Evolutionary conservation across 2,329 filamentous ascomycete genomes (phyloP), one percentile per base, ranked within the genome.

Genomic region (Alternaria brassicicola): DNA sequence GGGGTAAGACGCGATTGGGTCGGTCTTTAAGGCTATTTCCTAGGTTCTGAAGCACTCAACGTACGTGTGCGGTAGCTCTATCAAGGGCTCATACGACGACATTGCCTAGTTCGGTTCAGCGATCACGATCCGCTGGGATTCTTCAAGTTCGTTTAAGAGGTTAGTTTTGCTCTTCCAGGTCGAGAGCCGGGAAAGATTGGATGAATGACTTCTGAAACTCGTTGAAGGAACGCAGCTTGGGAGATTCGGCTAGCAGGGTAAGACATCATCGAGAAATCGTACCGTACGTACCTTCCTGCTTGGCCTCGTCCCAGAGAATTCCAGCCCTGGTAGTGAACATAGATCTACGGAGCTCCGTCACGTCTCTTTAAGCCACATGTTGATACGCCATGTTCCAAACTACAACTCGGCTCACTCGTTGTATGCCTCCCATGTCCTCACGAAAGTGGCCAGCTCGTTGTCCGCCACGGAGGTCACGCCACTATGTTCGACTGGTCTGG

Each of bases 331-430:
- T 23, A 15, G 6, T 12, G 5, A 6, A 17, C n/a, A 4, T 10
- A 85, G 82, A 67, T 85, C 2, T 86, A 86, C 61, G 80, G 79
- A 0, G 80, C 76, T 0, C 83, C 83, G 0, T 83, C 81, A 0
- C 83, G 82, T 0, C 74, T 78, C 15, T 86, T 86, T 67, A 79
- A 80, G 21, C 67, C 79, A 0, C 83, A 86, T 52, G 79, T 86
- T 8, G 83, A 87, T 58, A 86, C 83, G 0, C 83, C 85, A 0
- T 80, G 82, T 0, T 81, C 79, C 0, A 59, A 69, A 0, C 65
- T 61, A 0, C 83, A 86, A 38, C 82, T 87, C 47, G 84, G 82
- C 0, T 84, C 82, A 0, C 76, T 88, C 0, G 83, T 87, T 0
- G 78, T 86, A 3, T 84, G 82, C 36, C 76, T 88, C 0, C 79